phyloP scores from a whole-genome alignment of 441 rosid species.

The Adansonia rubrostipa region DNA sequence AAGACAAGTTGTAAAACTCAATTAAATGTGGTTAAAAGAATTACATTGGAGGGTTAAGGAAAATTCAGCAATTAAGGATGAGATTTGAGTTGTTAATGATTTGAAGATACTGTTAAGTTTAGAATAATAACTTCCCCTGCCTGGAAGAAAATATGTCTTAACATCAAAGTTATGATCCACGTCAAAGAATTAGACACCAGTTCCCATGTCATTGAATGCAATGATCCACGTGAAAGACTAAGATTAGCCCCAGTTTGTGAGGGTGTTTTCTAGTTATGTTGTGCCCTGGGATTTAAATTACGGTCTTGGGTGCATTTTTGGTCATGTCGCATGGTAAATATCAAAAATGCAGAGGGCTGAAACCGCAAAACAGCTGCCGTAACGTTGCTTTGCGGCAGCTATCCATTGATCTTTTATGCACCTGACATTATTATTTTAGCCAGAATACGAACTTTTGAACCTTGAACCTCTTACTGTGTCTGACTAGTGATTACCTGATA shows the following conservation, averaged over 20 bases:
- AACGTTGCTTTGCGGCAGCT: too few species aligned
- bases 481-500: slow-evolving; percentile 17
- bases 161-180: neutral
- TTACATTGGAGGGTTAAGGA: neutral
- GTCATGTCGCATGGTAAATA: too few species aligned
- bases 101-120: neutral
- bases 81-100: neutral
- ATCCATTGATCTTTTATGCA: neutral
- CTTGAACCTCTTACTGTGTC: neutral
- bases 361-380: too few species aligned
- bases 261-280: neutral
- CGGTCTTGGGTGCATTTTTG: too few species aligned
- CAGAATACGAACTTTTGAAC: neutral
- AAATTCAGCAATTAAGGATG: slow-evolving; percentile 5
- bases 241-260: neutral
- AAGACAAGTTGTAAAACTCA: neutral
- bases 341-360: too few species aligned
- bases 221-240: neutral
- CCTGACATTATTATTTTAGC: neutral
- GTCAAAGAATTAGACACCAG: too few species aligned
- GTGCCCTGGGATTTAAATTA: neutral
- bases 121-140: neutral
- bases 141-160: neutral
- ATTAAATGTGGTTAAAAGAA: neutral
- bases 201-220: neutral